phyloP scores from a whole-genome alignment of 371 early-diverging fungal species.

The Syncephalastrum contaminatum region DNA sequence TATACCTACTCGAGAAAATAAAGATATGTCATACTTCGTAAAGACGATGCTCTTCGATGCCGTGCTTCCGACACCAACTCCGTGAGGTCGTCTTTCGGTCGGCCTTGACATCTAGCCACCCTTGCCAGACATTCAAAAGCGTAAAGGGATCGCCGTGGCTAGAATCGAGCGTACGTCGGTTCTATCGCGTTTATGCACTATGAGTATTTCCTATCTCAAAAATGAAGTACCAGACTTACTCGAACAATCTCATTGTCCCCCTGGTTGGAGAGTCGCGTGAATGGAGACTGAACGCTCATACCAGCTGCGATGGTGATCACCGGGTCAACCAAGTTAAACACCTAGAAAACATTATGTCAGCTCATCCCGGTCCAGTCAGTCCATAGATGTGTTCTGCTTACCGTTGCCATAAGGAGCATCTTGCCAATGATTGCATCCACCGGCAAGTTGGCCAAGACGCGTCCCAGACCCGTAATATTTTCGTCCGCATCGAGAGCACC shows the following conservation, averaged over 20 bases:
- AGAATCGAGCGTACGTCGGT: slow-evolving; percentile 50
- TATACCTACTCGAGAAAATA: background rate
- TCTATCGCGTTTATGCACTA: slow-evolving; percentile 20
- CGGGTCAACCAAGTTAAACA: slow-evolving; percentile 69
- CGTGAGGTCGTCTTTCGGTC: slow-evolving; percentile 48
- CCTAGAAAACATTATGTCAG: slow-evolving; percentile 17
- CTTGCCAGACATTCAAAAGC: slow-evolving; percentile 59
- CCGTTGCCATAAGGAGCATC: slow-evolving; percentile 72
- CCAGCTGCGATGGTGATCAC: slow-evolving; percentile 80
- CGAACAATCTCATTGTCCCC: slow-evolving; percentile 40
- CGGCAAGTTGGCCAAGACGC: slow-evolving; percentile 80
- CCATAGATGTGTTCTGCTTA: slow-evolving; percentile 5
- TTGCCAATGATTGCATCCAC: slow-evolving; percentile 88
- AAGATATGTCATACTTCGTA: slow-evolving; percentile 53
- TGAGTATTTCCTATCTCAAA: background rate
- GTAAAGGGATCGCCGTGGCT: slow-evolving; percentile 71
- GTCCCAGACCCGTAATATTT: slow-evolving; percentile 81
- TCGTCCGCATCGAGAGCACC: slow-evolving; percentile 56
- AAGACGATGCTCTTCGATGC: slow-evolving; percentile 67
- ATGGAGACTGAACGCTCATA: slow-evolving; percentile 72
- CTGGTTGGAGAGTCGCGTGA: slow-evolving; percentile 48
- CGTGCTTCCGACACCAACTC: slow-evolving; percentile 63
- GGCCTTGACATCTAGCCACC: slow-evolving; percentile 61
- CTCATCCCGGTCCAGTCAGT: background rate
- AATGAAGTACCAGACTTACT: slow-evolving; percentile 10